Base-by-base conservation (phyloP, 371 early-diverging fungal genomes). In the Apophysomyces variabilis region DNA sequence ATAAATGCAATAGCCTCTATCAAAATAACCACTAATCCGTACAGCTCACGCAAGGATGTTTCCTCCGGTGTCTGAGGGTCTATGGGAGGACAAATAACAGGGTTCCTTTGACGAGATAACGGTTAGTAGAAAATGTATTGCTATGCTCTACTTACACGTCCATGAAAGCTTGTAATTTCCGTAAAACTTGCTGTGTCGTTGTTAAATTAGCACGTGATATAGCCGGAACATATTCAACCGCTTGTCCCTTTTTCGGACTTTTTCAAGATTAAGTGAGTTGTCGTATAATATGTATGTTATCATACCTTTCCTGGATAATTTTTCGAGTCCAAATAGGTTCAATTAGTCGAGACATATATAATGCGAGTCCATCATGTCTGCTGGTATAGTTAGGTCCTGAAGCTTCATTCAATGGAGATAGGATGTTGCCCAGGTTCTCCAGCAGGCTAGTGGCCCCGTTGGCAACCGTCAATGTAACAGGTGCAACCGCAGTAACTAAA, bases 1-100 rank as follows among this genome's bases (percentile, higher is more conserved):
- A 91, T 70, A 65, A 94, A 91, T 4, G 92, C 79, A n/a, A 91
- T 88, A 4, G 88, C 89, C 64, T 94, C 92, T 18, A 87, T 76
- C 16, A 83, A 59, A 38, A 85, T 79, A 5, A 78, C 77, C 38
- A 90, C 64, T 35, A 94, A 70, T 1, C 84, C 79, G 65, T 88
- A 80, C 45, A 90, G 72, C 14, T 87, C 82, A 21, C 76, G 75
- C 62, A 91, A 68, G 4, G 92, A 92, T 38, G 14, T 36, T 35
- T 74, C 70, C 61, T 70, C 70, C 21, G 64, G 57, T 47, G 61
- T 60, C 9, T 60, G 70, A 35, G 70, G 57, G 36, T 74, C 58
- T 7, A 62, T 9, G 44, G 67, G 71, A 50, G 65, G 62, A 57
- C 66, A 57, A 11, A 64, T 43, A 13, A 37, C 60, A 8, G 58